A percentile compares a stretch with the other conserved stretches of the same genome.
phyloP scores from a whole-genome alignment of 192 early-diverging fungal species.

The Dissophora globulifera region DNA sequence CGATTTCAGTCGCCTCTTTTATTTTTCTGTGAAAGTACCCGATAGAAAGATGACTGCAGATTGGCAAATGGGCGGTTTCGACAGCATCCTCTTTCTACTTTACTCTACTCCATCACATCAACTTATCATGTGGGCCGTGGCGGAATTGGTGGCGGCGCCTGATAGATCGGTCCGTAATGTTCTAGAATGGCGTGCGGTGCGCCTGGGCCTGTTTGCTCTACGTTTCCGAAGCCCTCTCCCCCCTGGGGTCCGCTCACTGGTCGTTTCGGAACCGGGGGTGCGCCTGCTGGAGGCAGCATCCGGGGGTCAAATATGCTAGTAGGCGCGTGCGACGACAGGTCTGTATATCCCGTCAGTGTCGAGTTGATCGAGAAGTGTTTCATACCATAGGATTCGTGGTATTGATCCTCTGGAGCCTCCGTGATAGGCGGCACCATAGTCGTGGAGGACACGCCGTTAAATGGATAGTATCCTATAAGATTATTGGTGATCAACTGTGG shows the following conservation, averaged over 20 bases:
- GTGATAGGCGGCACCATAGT: background rate
- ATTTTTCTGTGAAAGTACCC: too few species aligned
- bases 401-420: slow-evolving; percentile 4
- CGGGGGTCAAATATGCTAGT: slow-evolving; percentile 4
- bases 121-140: too few species aligned
- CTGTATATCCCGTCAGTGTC: slow-evolving; percentile 8
- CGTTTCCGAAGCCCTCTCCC: slow-evolving; percentile 18
- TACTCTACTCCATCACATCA: too few species aligned
- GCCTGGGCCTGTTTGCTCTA: slow-evolving; percentile 13
- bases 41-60: too few species aligned
- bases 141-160: too few species aligned
- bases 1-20: too few species aligned
- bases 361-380: slow-evolving; percentile 7
- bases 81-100: too few species aligned
- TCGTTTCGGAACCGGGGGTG: slow-evolving; percentile 13
- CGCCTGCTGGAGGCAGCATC: background rate
- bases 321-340: slow-evolving; percentile 10
- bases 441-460: background rate
- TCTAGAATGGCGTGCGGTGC: slow-evolving; percentile 35
- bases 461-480: slow-evolving; percentile 10
- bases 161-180: too few species aligned
- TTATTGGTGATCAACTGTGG: background rate
- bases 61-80: too few species aligned
- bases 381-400: slow-evolving; percentile 9
- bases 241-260: slow-evolving; percentile 31